phyloP scores from a whole-genome alignment of 225 moss, liverwort and hornwort genomes.

The Marchantia polymorpha region DNA sequence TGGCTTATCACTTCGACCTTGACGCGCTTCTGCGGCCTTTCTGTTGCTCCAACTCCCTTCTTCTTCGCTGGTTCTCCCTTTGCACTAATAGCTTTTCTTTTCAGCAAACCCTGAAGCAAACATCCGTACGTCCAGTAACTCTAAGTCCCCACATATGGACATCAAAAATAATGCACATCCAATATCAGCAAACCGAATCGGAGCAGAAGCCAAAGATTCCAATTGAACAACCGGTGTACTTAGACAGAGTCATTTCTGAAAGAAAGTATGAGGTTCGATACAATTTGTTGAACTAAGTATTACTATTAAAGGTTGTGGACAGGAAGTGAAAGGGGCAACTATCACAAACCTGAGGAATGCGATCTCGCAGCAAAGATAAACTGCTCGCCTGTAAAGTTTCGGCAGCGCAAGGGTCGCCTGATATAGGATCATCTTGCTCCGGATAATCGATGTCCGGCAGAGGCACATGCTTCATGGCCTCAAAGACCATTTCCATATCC shows the following conservation, averaged over 20 bases:
- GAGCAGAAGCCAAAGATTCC: no score
- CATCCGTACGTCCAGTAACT: not conserved
- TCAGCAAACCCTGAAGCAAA: constrained; percentile 38
- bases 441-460: constrained; percentile 83
- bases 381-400: constrained; percentile 32
- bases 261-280: no score
- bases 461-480: constrained; percentile 88
- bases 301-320: not conserved
- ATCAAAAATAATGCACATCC: not conserved
- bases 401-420: constrained; percentile 21
- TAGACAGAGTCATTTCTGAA: no score
- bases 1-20: constrained; percentile 50
- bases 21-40: constrained; percentile 56
- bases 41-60: constrained; percentile 45
- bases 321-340: not conserved
- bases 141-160: no score
- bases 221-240: no score
- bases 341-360: constrained; percentile 24
- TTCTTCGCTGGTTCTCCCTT: constrained; percentile 59
- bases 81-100: constrained; percentile 40
- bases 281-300: no score
- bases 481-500: constrained; percentile 79
- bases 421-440: constrained; percentile 52
- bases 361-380: constrained; percentile 41
- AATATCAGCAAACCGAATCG: not conserved